These are phyloP conservation scores for Eimeria zaria DNA, from an alignment of 169 alveolate species.

Conservation along the genomic window DNA sequence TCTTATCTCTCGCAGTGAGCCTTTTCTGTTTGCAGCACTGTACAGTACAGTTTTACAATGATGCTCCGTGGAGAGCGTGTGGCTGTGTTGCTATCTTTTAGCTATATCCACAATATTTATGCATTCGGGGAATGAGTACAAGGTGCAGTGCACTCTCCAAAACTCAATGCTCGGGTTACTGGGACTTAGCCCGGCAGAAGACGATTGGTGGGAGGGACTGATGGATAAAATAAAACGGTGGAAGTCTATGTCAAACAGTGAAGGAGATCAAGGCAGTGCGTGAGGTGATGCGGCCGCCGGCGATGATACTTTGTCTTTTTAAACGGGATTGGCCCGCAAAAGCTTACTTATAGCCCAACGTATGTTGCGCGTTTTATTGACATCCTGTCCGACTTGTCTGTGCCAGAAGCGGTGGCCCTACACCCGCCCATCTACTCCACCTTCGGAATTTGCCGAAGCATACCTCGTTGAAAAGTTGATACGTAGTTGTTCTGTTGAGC, in stretches of 20 bases:
- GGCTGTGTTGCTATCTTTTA: not conserved
- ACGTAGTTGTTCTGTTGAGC: not conserved
- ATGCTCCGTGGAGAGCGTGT: not conserved
- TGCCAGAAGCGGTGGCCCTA: not conserved
- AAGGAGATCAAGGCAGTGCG: not conserved
- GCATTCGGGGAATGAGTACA: not conserved
- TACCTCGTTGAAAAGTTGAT: not conserved
- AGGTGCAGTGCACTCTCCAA: not conserved
- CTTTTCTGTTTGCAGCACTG: not conserved
- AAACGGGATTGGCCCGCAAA: not conserved
- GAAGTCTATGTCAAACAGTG: not conserved
- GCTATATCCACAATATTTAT: not conserved
- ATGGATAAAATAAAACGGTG: not conserved
- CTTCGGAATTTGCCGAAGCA: not conserved
- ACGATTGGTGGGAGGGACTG: not conserved
- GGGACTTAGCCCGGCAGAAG: not conserved
- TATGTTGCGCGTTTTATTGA: not conserved
- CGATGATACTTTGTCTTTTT: not conserved
- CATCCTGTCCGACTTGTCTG: not conserved
- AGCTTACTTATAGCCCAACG: not conserved
- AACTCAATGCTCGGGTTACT: not conserved
- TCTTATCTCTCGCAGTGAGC: not conserved
- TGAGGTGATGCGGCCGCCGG: not conserved
- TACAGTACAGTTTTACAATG: not conserved
- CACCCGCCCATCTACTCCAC: slow-evolving; percentile 13